Base-by-base conservation (phyloP, 2,329 filamentous ascomycete genomes). In the Trichoderma pleuroti region DNA sequence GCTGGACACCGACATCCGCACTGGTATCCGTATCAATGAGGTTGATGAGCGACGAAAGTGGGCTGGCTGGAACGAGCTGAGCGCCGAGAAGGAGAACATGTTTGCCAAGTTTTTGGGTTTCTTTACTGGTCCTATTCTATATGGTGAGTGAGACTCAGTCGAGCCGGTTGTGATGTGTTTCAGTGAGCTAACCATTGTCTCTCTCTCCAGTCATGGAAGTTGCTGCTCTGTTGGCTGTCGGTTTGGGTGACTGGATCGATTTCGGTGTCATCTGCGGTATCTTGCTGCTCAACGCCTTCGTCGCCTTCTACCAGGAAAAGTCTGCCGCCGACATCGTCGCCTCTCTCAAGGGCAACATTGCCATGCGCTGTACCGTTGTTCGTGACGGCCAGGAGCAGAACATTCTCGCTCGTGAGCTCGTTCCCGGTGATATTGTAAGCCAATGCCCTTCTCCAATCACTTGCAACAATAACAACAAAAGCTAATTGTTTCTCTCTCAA, bases 321-420 rank as follows among this genome's bases (percentile, higher is more conserved):
- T 93, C 97, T 82, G 93, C 93, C 72, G 93, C 92, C 79, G 94
- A 92, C 70, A 96, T 97, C 74, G 93, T 97, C 82, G 93, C 94
- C 62, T 93, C 95, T 80, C 84, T 97, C 78, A 97, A 97, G 86
- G 94, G 96, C 84, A 95, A 92, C 68, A 88, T 97, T 49, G 93
- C 93, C 69, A 88, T 97, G 64, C 96, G 94, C 86, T 93, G 93
- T 79, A 90, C 93, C 56, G 93, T 97, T 76, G 87, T 96, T 79
- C 92, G 94, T 86, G 92, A 95, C 79, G 92, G 82, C 56, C 86
- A 87, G 71, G 87, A 93, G 73, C 87, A 90, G 81, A 93, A 97
- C 81, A 86, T 97, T 73, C 92, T 94, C 83, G 91, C 93, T 73
- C 88, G 91, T 67, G 91, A 94, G 77, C 91, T 97, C 73, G 93